A percentile compares a stretch with the other conserved stretches of the same genome.
These are phyloP conservation scores for Trichoderma atroviride DNA, from an alignment of 2,329 filamentous ascomycete species.

Conservation along the genomic window DNA sequence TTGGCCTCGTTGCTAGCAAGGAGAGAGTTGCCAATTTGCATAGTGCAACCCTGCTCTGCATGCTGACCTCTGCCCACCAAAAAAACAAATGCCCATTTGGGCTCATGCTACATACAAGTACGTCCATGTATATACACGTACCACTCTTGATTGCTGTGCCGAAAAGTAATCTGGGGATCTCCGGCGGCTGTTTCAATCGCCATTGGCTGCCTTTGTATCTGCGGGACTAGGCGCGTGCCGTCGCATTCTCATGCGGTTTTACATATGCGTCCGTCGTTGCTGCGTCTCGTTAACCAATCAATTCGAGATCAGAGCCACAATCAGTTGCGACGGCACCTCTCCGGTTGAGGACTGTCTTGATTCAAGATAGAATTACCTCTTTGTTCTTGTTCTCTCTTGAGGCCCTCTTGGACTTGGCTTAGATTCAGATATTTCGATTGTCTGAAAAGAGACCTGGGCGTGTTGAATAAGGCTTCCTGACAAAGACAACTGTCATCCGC, in stretches of 20 bases:
- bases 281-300: constrained; percentile 15
- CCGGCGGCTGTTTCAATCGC: constrained; percentile 14
- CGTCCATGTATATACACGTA: not conserved
- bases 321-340: not conserved
- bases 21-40: not conserved
- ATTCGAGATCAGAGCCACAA: not conserved
- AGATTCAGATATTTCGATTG: not conserved
- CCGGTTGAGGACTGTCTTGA: not conserved
- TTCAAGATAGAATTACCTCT: not conserved
- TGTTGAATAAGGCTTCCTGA: not conserved
- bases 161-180: constrained; percentile 10
- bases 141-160: constrained; percentile 4
- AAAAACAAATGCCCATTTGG: not conserved
- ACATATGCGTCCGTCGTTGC: not conserved
- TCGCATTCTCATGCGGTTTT: not conserved
- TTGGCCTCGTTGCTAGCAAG: not conserved
- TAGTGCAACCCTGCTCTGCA: not conserved
- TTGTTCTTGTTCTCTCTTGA: not conserved
- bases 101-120: constrained; percentile 8
- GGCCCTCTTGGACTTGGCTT: not conserved
- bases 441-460: not conserved
- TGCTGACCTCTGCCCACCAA: not conserved
- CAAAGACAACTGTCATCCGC: not conserved
- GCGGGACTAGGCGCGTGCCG: constrained; percentile 14
- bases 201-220: constrained; percentile 2